Evolutionary conservation across 2,329 filamentous ascomycete genomes (phyloP), one percentile per base, ranked within the genome.

Genomic region (Fusarium sp.): DNA sequence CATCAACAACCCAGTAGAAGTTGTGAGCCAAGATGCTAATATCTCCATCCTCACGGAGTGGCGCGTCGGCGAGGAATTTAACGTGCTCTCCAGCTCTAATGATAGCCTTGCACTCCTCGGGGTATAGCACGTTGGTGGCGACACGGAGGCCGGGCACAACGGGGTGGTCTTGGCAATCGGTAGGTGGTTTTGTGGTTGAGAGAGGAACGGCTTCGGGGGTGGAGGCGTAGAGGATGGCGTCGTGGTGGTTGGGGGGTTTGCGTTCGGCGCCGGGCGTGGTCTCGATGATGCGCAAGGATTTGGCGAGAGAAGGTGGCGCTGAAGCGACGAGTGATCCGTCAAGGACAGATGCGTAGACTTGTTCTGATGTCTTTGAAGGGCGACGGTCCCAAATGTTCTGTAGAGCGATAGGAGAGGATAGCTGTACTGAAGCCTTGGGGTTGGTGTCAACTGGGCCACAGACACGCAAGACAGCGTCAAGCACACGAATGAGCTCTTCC

Each of bases 1-100:
- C 84, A 74, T 94, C 92, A 14, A 91, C 86, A 10, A 94, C 85
- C 92, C 92, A 94, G 83, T 93, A 93, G 75, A 94, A 93, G 80
- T 93, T 94, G 83, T 94, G 92, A 0, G 92, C 92, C 1, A 93
- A 81, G 56, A 93, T 87, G 76, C 90, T 92, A 27, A 86, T 86
- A 63, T 92, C 90, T 18, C 89, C 90, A 65, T 91, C 90, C n/a
- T 90, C 89, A 3, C 90, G 88, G 33, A 93, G 83, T 0, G 92
- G 92, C 1, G 91, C 90, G 76, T 94, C 92, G 0, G 92, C 92
- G 0, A 92, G 85, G 72, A 93, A 94, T 8, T 88, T 88, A 54
- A 93, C 87, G 0, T 86, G 85, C 79, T 94, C 92, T 6, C 89
- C 92, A 0, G 92, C 90, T 1, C 90, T 89, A 22, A 94, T 90